phyloP scores from a whole-genome alignment of 73 alveolate genomes.

The Tetrahymena borealis region DNA sequence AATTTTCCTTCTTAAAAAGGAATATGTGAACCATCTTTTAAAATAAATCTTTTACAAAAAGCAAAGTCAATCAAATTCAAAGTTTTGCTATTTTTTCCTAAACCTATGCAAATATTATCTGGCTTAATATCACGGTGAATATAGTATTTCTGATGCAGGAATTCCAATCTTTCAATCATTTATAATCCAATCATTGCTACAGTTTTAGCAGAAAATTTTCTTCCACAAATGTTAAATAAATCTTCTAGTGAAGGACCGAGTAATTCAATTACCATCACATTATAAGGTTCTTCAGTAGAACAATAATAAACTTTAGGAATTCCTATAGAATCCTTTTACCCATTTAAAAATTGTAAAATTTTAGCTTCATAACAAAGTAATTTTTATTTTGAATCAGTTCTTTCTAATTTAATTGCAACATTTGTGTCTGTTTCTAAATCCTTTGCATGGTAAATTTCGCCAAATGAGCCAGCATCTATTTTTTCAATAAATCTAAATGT shows the following conservation, averaged over 20 bases:
- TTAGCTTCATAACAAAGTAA: constrained; percentile 69
- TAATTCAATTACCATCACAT: constrained; percentile 92
- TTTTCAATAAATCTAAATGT: background rate
- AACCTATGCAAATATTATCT: constrained; percentile 78
- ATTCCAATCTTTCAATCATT: constrained; percentile 16
- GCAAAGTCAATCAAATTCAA: constrained; percentile 84
- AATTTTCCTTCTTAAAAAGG: constrained; percentile 39
- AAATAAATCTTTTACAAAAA: constrained; percentile 64
- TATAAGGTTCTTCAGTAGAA: constrained; percentile 92
- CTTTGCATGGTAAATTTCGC: constrained; percentile 19
- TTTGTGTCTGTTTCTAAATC: constrained; percentile 59
- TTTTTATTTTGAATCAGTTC: constrained; percentile 4
- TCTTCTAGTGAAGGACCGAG: constrained; percentile 97
- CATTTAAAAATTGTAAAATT: constrained; percentile 56
- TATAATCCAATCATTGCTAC: constrained; percentile 6
- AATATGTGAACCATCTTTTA: constrained; percentile 54
- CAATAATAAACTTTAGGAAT: constrained; percentile 87
- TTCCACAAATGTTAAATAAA: constrained; percentile 79
- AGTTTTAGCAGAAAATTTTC: constrained; percentile 36
- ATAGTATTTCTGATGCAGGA: constrained; percentile 64
- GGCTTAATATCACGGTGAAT: constrained; percentile 87
- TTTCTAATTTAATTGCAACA: constrained; percentile 72
- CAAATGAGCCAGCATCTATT: background rate
- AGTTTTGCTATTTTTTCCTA: constrained; percentile 60
- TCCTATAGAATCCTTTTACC: constrained; percentile 46